Evolutionary conservation across 164 flowering plant genomes (phyloP).

Genomic region (Dillenia suffruticosa): DNA sequence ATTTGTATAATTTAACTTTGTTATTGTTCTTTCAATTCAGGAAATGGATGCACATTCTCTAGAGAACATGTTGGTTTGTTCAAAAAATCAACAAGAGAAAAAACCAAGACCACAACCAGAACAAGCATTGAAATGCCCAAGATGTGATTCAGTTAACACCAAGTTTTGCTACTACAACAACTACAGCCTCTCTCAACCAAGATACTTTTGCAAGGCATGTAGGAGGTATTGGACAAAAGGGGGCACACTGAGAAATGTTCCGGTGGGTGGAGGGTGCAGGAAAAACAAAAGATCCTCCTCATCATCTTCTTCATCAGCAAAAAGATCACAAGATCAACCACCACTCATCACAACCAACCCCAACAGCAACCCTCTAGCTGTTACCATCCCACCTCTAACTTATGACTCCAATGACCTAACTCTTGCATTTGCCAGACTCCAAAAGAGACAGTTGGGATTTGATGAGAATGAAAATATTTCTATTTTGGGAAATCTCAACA

Average conservation of each 20-base stretch:
- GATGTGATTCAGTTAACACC: constrained; percentile 90
- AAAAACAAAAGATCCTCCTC: constrained; percentile 71
- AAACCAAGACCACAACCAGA: constrained; percentile 67
- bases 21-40: constrained; percentile 25
- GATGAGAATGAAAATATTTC: constrained; percentile 25
- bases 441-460: constrained; percentile 45
- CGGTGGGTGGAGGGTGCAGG: constrained; percentile 96
- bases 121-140: constrained; percentile 80
- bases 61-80: constrained; percentile 55
- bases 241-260: constrained; percentile 88
- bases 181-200: constrained; percentile 90
- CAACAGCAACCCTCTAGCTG: constrained; percentile 19
- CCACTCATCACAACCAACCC: constrained; percentile 17
- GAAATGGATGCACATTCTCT: constrained; percentile 48
- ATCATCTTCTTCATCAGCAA: constrained; percentile 37
- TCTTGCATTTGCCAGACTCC: constrained; percentile 66
- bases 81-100: constrained; percentile 55
- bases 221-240: constrained; percentile 98
- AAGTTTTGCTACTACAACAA: constrained; percentile 98
- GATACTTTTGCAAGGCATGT: constrained; percentile 93
- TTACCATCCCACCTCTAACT: constrained; percentile 21
- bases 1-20: not conserved
- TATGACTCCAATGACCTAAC: constrained; percentile 56
- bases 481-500: constrained; percentile 28
- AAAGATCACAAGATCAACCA: constrained; percentile 30